Evolutionary conservation across 768 basidiomycete genomes (phyloP), one percentile per base, ranked within the genome.

Genomic region (Dentipellis fragilis): DNA sequence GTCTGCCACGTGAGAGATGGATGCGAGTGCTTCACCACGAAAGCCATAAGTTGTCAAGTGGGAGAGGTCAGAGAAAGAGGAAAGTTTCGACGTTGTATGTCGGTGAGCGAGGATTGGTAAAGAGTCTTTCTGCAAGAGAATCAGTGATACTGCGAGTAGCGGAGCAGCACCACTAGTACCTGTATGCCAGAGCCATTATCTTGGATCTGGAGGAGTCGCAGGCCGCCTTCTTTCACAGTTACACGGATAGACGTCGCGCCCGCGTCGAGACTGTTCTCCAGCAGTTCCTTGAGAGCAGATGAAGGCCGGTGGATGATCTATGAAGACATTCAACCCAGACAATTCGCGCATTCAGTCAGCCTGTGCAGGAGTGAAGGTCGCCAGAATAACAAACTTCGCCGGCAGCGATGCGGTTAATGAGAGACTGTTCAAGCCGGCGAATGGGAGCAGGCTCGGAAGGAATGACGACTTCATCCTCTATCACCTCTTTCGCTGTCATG

Each of bases 171-270:
- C 46, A 19, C 29, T 72, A 85, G 65, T 63, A 93, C 93, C 49
- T 87, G 80, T 64, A 98, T 97, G 2, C 95, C 96, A 69, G 83
- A 89, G 0, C 96, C 95, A 66, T 99, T 96, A 66, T 99, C 96
- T 64, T 93, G 89, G 52, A 98, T 94, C 70, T 96, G 92, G 38
- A 98, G 78, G 14, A 94, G 73, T 67, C 95, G 98, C 74, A 97
- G 73, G 3, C 96, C 96, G 1, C 95, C 96, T 59, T 99, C 95
- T 69, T 96, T 97, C 62, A 94, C 77, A 0, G 84, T 89, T 52
- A 98, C 75, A 38, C 86, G 84, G 66, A 98, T 92, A 0, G 83
- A 83, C 0, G 89, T 93, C 21, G 91, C 75, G 0, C 90, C 87
- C 0, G 96, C 96, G 71, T 99, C 96, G n/a, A 99, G 77, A 19